A percentile compares a stretch with the other conserved stretches of the same genome.
Evolutionary conservation across 176 grass and related monocot species (phyloP).

Genomic region (Triticum timopheevii): DNA sequence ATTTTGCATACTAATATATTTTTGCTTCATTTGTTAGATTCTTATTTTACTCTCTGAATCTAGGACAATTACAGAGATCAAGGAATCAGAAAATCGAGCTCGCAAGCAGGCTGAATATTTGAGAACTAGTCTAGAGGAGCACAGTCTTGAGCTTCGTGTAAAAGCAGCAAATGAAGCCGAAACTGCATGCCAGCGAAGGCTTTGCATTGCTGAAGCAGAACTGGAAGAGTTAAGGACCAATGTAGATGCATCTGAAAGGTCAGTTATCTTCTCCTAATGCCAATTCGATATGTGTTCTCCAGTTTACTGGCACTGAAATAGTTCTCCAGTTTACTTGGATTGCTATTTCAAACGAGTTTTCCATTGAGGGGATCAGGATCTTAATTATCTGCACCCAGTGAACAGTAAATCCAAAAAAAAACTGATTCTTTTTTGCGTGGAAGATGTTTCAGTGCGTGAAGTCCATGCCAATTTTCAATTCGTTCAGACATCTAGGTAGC

Average conservation of each 20-base stretch:
- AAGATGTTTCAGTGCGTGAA: too few species aligned
- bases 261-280: constrained; percentile 26
- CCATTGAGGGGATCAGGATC: not conserved
- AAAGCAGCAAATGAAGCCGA: constrained; percentile 98
- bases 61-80: constrained; percentile 75
- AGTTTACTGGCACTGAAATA: not conserved
- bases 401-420: too few species aligned
- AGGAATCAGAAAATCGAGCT: constrained; percentile 90
- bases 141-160: constrained; percentile 87
- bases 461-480: too few species aligned
- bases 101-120: constrained; percentile 59
- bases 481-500: too few species aligned
- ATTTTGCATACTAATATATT: constrained; percentile 3
- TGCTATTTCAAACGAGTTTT: constrained; percentile 15
- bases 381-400: not conserved
- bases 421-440: too few species aligned
- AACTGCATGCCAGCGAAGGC: constrained; percentile 87
- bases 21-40: constrained; percentile 23
- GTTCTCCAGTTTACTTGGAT: not conserved
- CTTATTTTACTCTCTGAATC: constrained; percentile 33
- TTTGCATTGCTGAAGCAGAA: constrained; percentile 79
- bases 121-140: constrained; percentile 69
- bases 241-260: constrained; percentile 92
- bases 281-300: constrained; percentile 13
- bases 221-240: constrained; percentile 61